Evolutionary conservation across 2,329 filamentous ascomycete species (phyloP), one percentile per base, ranked within the genome.

Genomic region (Penicillium sumatraense): DNA sequence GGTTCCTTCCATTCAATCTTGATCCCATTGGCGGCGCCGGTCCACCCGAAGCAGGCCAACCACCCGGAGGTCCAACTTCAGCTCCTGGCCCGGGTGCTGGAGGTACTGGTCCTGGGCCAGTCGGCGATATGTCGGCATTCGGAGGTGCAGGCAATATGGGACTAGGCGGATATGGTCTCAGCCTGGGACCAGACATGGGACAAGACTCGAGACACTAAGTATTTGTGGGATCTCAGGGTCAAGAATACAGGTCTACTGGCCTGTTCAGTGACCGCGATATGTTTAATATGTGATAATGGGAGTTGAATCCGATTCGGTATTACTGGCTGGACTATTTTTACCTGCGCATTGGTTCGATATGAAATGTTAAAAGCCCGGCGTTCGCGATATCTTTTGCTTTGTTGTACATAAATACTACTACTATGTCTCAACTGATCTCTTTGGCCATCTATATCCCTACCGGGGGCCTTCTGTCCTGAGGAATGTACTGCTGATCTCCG

Each of bases 1-100:
- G 93, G 90, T 96, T 96, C 72, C 87, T 96, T 79, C 91, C 93
- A 1, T 96, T 96, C 75, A 96, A 96, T 69, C 86, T 96, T 75
- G 90, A 95, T 55, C 90, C 91, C 4, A 54, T 73, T 16, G 62
- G 68, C 20, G 55, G 48, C 31, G 53, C 35, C 8, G 33, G 40
- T 13, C 44, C 51, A 23, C 35, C 50, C 26, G 50, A 52, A 21
- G 4, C 47, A 10, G 20, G n/a, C 27, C 49, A 47, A 31, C 36
- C 53, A 20, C 23, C 53, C 10, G 36, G 35, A 33, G 41, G 45
- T 20, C 48, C 55, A 7, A 46, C 55, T 20, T 57, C 59, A 9
- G 57, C 49, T 11, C 45, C 54, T 3, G 56, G 42, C 1, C 51
- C 64, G 4, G 64, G 58, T 6, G 53, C 31, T 4, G 50, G 52